These are phyloP conservation scores for Saussurea involucrata DNA, from an alignment of 129 eudicot species.

Conservation along the genomic window DNA sequence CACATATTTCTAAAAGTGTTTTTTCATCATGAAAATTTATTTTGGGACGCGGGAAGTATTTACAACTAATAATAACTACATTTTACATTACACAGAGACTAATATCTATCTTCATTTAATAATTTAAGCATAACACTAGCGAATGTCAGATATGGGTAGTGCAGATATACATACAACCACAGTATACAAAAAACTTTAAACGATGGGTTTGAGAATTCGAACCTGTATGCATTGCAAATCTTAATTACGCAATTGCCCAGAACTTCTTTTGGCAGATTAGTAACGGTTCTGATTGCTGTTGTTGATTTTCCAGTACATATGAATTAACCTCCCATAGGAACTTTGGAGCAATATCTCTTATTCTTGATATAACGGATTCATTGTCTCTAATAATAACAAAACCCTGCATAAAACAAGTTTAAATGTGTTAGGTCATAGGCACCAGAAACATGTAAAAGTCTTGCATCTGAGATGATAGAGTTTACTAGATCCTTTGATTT, in stretches of 20 bases:
- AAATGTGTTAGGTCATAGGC: background rate
- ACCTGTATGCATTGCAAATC: constrained; percentile 9
- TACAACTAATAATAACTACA: background rate
- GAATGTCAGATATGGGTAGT: background rate
- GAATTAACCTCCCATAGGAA: constrained; percentile 79
- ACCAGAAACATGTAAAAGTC: background rate
- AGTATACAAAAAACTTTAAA: background rate
- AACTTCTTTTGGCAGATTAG: constrained; percentile 74
- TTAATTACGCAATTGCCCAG: constrained; percentile 60
- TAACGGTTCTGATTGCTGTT: constrained; percentile 53
- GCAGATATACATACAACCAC: background rate
- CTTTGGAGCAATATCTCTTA: constrained; percentile 59
- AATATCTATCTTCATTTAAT: background rate
- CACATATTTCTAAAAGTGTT: background rate
- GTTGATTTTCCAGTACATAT: constrained; percentile 54
- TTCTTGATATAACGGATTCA: constrained; percentile 50
- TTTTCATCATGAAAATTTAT: background rate
- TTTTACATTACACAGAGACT: background rate
- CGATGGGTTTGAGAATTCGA: background rate
- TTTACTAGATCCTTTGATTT: background rate
- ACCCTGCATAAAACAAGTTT: constrained; percentile 46
- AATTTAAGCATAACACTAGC: background rate
- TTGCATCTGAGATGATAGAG: background rate
- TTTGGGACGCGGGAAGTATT: background rate
- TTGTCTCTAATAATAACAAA: constrained; percentile 67